phyloP scores from a whole-genome alignment of 176 grass and related monocot species.

The Dendrocalamus sinicus region DNA sequence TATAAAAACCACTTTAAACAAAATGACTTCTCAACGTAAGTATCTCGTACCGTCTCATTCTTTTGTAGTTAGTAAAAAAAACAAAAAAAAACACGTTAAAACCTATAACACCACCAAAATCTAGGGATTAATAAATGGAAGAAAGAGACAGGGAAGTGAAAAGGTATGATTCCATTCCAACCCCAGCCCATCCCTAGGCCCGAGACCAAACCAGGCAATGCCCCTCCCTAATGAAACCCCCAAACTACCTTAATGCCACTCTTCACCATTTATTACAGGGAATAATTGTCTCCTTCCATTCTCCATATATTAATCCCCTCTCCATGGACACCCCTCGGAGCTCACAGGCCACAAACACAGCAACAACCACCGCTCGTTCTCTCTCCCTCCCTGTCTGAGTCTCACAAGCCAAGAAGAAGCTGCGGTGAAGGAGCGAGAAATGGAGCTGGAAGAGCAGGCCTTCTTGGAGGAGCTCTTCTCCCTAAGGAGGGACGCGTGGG shows the following conservation, averaged over 20 bases:
- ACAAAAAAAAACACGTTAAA: too few species aligned
- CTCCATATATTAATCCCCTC: conserved; percentile 51
- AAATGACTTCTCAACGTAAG: fast-evolving
- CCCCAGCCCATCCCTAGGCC: conserved; percentile 22
- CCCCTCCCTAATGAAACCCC: conserved; percentile 44
- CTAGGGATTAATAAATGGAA: background rate
- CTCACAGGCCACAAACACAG: background rate
- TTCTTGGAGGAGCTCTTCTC: conserved; percentile 94
- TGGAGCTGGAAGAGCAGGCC: conserved; percentile 92
- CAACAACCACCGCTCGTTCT: background rate
- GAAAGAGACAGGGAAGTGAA: background rate
- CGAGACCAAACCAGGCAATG: background rate
- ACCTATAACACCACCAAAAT: too few species aligned
- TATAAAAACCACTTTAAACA: too few species aligned
- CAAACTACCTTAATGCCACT: conserved; percentile 29
- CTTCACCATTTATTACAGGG: conserved; percentile 52
- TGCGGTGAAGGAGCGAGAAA: background rate
- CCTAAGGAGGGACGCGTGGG: conserved; percentile 74
- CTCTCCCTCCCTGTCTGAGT: background rate
- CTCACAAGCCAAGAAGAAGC: background rate
- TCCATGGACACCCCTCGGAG: background rate
- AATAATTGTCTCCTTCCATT: conserved; percentile 65
- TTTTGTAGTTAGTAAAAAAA: too few species aligned
- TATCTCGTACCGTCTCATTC: too few species aligned
- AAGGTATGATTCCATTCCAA: conserved; percentile 48